These are phyloP conservation scores for Colletotrichum sp. DNA, from an alignment of 2,329 filamentous ascomycete genomes.

Conservation along the genomic window DNA sequence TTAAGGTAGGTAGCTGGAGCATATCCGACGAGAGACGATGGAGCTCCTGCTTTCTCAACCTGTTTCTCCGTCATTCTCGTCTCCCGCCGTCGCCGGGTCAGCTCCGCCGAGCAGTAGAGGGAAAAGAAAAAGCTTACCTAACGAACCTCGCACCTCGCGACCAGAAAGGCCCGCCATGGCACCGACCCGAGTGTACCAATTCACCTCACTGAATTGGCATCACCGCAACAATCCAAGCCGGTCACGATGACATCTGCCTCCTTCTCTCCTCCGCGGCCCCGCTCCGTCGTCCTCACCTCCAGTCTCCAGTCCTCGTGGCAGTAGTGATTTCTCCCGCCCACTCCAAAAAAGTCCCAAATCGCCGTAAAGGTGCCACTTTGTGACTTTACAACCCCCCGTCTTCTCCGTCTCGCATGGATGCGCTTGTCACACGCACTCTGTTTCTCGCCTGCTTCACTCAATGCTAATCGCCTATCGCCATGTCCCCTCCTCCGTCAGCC, in stretches of 20 bases:
- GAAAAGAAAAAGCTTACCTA: background rate
- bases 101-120: background rate
- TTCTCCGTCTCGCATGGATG: background rate
- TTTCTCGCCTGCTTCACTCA: background rate
- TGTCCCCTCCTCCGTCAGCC: background rate
- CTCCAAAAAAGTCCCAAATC: background rate
- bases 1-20: background rate
- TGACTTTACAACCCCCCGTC: background rate
- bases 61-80: conserved; percentile 9
- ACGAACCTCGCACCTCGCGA: background rate
- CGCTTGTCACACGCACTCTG: background rate
- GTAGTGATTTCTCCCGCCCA: background rate
- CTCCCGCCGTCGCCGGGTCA: background rate
- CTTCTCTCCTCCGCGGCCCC: background rate
- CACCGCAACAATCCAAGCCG: background rate
- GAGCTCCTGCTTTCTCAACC: background rate
- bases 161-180: background rate
- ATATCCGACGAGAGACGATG: background rate
- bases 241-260: background rate
- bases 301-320: background rate
- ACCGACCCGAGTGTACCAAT: background rate
- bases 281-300: background rate
- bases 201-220: background rate
- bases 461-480: conserved; percentile 12
- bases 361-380: background rate